These are phyloP conservation scores for Phytophthora foliorum DNA, from an alignment of 352 stramenopile genomes.

Conservation along the genomic window DNA sequence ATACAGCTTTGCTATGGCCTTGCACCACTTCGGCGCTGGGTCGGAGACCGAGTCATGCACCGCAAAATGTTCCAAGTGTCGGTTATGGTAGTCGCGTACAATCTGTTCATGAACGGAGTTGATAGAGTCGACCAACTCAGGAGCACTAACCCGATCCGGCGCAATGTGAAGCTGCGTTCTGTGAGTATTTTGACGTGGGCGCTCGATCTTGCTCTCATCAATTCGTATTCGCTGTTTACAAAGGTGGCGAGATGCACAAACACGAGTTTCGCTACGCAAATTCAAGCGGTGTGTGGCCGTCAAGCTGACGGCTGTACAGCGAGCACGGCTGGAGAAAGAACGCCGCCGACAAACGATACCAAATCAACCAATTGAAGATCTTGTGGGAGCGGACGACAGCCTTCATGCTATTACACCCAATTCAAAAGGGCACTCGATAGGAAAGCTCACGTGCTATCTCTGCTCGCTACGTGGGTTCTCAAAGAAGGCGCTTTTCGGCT, in stretches of 20 bases:
- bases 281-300: background rate
- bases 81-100: constrained; percentile 6
- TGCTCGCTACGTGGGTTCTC: background rate
- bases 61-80: constrained; percentile 1
- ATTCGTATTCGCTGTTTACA: constrained; percentile 7
- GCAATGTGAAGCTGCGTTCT: background rate
- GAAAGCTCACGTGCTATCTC: background rate
- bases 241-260: no score
- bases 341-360: background rate
- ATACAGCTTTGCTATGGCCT: background rate
- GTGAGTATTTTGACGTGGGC: constrained; percentile 18
- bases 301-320: background rate
- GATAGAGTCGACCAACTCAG: constrained; percentile 16
- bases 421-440: background rate
- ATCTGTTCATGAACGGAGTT: constrained; percentile 19
- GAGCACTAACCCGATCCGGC: constrained; percentile 18
- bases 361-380: background rate
- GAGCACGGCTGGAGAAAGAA: background rate
- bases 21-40: background rate
- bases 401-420: background rate
- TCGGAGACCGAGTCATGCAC: background rate
- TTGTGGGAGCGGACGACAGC: background rate
- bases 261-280: background rate
- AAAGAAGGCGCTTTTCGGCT: background rate
- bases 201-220: constrained; percentile 16